Conservation (phyloP, 139 green algal species). For the Chlorella ohadii region DNA sequence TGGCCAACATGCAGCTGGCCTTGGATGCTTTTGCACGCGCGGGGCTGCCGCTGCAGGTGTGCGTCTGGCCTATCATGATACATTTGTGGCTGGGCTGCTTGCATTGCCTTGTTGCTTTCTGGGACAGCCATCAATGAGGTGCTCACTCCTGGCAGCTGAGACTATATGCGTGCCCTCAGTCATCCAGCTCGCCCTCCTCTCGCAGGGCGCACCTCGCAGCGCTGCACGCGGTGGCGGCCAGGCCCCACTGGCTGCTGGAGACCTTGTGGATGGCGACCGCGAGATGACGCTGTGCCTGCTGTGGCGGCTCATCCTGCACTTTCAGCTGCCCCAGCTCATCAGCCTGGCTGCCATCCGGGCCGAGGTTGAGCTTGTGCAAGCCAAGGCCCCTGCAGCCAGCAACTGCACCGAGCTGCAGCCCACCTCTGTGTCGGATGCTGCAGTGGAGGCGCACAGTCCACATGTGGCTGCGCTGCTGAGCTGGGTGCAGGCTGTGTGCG, state of each 20-base stretch:
- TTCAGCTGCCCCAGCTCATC: conserved; percentile 54
- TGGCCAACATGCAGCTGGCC: conserved; percentile 67
- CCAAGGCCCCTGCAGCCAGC: conserved; percentile 7
- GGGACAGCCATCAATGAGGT: too few species aligned
- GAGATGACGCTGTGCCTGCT: conserved; percentile 69
- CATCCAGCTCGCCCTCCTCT: too few species aligned
- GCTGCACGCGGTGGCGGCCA: not conserved
- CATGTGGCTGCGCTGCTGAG: conserved; percentile 60
- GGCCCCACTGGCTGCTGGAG: conserved; percentile 28
- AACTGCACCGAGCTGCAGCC: not conserved
- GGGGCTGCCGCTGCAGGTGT: conserved; percentile 17
- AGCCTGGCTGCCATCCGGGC: conserved; percentile 6
- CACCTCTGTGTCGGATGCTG: not conserved
- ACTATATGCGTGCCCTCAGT: too few species aligned
- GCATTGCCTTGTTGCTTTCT: too few species aligned
- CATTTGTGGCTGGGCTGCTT: too few species aligned
- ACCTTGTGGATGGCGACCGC: conserved; percentile 72
- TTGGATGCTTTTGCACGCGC: conserved; percentile 37
- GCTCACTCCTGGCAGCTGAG: too few species aligned
- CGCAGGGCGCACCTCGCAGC: not conserved
- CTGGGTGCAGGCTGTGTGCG: conserved; percentile 77
- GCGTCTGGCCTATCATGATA: not conserved
- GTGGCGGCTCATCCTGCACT: conserved; percentile 59
- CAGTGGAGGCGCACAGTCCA: not conserved
- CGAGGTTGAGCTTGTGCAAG: conserved; percentile 46